Conservation (phyloP, 2,329 filamentous ascomycete species). For the Microcyclospora tardicrescens region DNA sequence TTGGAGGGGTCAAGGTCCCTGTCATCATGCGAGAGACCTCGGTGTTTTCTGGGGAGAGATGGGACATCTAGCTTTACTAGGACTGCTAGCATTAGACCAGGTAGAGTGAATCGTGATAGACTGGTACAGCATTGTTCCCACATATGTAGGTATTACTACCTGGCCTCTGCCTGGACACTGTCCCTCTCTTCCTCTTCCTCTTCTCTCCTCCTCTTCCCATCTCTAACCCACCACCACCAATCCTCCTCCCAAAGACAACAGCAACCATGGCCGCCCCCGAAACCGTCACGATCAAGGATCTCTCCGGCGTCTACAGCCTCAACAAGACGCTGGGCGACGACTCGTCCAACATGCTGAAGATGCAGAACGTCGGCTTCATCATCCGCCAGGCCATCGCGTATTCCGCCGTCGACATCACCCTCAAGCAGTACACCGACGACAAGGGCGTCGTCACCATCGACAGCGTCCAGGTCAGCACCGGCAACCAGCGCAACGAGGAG, state of each 20-base stretch:
- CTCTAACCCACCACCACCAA: not conserved
- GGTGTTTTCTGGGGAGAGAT: too few species aligned
- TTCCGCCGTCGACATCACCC: slow-evolving; percentile 54
- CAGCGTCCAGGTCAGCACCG: slow-evolving; percentile 56
- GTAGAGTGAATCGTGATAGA: too few species aligned
- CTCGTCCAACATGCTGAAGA: slow-evolving; percentile 53
- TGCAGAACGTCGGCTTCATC: slow-evolving; percentile 37
- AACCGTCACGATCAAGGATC: slow-evolving; percentile 51
- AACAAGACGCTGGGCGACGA: slow-evolving; percentile 62
- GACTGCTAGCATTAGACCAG: too few species aligned
- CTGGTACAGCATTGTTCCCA: too few species aligned
- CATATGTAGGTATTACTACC: too few species aligned
- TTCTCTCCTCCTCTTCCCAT: not conserved
- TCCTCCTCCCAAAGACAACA: not conserved
- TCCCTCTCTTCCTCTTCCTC: too few species aligned
- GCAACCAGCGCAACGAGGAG: slow-evolving; percentile 55
- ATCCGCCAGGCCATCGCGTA: slow-evolving; percentile 43
- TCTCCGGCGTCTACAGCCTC: slow-evolving; percentile 60
- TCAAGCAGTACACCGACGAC: slow-evolving; percentile 40
- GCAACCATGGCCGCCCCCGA: slow-evolving; percentile 57
- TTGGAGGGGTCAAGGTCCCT: too few species aligned
- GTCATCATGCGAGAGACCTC: too few species aligned
- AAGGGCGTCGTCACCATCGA: slow-evolving; percentile 21
- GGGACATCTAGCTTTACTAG: too few species aligned
- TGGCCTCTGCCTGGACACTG: too few species aligned